Evolutionary conservation across 306 rosid species (phyloP).

Genomic region (Cercis canadensis): DNA sequence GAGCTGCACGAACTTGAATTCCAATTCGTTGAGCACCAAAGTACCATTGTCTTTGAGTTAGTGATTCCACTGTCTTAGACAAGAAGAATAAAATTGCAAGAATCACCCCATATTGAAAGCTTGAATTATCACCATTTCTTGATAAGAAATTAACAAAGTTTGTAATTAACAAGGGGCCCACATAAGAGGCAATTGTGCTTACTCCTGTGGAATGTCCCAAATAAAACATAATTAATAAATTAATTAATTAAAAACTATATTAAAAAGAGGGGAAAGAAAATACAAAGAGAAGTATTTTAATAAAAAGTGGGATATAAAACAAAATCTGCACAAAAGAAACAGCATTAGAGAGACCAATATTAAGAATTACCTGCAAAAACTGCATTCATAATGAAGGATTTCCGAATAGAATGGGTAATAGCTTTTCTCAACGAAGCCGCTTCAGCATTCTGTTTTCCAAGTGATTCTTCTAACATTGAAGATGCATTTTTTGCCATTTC

Average conservation of each 20-base stretch:
- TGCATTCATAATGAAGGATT: slow-evolving; percentile 51
- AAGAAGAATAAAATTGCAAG: slow-evolving; percentile 57
- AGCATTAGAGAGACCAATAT: too few species aligned
- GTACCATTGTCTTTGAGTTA: slow-evolving; percentile 64
- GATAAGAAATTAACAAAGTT: slow-evolving; percentile 50
- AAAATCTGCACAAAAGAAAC: too few species aligned
- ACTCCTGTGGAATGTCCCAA: slow-evolving; percentile 31
- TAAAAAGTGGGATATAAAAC: too few species aligned
- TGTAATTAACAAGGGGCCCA: slow-evolving; percentile 55
- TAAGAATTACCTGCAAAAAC: background rate
- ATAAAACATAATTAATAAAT: too few species aligned
- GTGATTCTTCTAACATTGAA: slow-evolving; percentile 45
- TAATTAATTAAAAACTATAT: too few species aligned
- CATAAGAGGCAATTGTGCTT: slow-evolving; percentile 57
- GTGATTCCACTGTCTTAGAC: slow-evolving; percentile 57
- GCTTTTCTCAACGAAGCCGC: slow-evolving; percentile 48
- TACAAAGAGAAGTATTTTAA: too few species aligned
- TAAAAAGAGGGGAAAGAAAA: too few species aligned
- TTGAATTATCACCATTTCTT: slow-evolving; percentile 38
- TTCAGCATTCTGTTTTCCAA: slow-evolving; percentile 44
- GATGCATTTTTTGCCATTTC: slow-evolving; percentile 55
- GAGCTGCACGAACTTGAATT: slow-evolving; percentile 53
- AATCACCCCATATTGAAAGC: slow-evolving; percentile 45
- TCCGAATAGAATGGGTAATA: slow-evolving; percentile 39
- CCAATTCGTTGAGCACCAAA: slow-evolving; percentile 59